A percentile compares a stretch with the other conserved stretches of the same genome.
Evolutionary conservation across 768 basidiomycete genomes (phyloP).

Genomic region (Daedalea quercina): DNA sequence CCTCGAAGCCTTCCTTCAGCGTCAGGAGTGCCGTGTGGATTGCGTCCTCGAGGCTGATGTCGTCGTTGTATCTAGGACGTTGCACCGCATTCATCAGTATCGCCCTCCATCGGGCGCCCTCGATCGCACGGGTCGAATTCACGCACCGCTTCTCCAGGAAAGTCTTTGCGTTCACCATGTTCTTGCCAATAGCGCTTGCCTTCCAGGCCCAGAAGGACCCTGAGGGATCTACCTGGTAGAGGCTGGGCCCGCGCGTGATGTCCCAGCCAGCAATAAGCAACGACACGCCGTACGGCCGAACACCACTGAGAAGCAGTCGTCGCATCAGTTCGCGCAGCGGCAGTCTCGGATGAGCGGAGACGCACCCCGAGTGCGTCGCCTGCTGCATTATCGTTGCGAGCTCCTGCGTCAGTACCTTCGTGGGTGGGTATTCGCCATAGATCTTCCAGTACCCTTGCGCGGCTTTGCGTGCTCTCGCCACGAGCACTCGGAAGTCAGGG

Average conservation of each 20-base stretch:
- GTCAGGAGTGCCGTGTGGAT: constrained; percentile 98
- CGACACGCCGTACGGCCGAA: constrained; percentile 98
- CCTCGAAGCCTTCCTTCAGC: constrained; percentile 98
- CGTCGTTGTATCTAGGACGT: constrained; percentile 87
- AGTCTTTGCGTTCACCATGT: constrained; percentile 99
- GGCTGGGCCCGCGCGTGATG: constrained; percentile 84
- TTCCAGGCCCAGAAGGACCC: constrained; percentile 99
- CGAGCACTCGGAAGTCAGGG: constrained; percentile 93
- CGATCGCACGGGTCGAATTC: constrained; percentile 1
- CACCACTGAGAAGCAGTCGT: constrained; percentile 59
- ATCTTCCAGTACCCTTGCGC: constrained; percentile 99
- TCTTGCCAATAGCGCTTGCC: constrained; percentile 98
- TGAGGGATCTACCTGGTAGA: constrained; percentile 98
- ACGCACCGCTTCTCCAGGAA: constrained; percentile 96
- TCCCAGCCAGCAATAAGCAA: constrained; percentile 98
- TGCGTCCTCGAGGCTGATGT: constrained; percentile 96
- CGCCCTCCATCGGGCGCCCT: background rate
- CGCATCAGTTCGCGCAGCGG: background rate
- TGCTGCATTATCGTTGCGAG: constrained; percentile 98
- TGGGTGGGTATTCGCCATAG: constrained; percentile 97
- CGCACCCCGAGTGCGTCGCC: constrained; percentile 96
- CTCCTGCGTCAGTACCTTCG: constrained; percentile 92
- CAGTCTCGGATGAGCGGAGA: constrained; percentile 8
- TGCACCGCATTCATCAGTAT: background rate
- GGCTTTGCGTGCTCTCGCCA: constrained; percentile 92